Evolutionary conservation across 805 yeast genomes (phyloP).

Genomic region (Yamadazyma kitorensis): DNA sequence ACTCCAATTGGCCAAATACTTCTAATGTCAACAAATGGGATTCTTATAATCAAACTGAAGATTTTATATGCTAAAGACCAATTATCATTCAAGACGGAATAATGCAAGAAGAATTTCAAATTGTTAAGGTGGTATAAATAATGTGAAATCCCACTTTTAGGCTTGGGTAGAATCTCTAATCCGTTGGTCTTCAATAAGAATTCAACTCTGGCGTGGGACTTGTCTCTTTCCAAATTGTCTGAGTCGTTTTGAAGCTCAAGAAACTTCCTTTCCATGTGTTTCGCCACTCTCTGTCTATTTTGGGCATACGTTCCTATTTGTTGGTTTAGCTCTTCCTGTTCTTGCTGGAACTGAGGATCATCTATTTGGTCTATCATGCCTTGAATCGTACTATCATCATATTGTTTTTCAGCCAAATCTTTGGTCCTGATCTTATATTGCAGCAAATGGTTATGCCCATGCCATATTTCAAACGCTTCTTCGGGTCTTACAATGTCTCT

Average conservation of each 20-base stretch:
- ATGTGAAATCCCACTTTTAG: background rate
- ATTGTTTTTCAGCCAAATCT: slow-evolving; percentile 3
- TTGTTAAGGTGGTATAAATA: slow-evolving; percentile 28
- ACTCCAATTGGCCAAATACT: slow-evolving; percentile 64
- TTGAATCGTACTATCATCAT: background rate
- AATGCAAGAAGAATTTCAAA: slow-evolving; percentile 46
- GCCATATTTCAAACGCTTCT: slow-evolving; percentile 35
- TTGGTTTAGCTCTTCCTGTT: no score
- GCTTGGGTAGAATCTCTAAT: slow-evolving; percentile 21
- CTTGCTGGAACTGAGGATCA: no score
- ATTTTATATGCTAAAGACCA: slow-evolving; percentile 58
- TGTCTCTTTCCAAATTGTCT: no score
- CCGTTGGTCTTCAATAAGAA: slow-evolving; percentile 3
- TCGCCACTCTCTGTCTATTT: no score
- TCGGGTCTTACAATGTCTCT: slow-evolving; percentile 26
- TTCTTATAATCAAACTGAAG: slow-evolving; percentile 47
- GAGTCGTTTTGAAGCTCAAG: no score
- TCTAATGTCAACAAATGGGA: slow-evolving; percentile 50
- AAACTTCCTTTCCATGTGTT: slow-evolving; percentile 2
- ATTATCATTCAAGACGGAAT: slow-evolving; percentile 43
- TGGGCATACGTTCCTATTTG: no score
- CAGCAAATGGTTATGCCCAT: slow-evolving; percentile 15
- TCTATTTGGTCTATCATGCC: background rate
- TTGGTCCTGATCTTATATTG: slow-evolving; percentile 3
- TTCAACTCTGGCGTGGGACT: slow-evolving; percentile 1